Conservation (phyloP, 371 early-diverging fungal genomes). For the Parasitella parasitica region DNA sequence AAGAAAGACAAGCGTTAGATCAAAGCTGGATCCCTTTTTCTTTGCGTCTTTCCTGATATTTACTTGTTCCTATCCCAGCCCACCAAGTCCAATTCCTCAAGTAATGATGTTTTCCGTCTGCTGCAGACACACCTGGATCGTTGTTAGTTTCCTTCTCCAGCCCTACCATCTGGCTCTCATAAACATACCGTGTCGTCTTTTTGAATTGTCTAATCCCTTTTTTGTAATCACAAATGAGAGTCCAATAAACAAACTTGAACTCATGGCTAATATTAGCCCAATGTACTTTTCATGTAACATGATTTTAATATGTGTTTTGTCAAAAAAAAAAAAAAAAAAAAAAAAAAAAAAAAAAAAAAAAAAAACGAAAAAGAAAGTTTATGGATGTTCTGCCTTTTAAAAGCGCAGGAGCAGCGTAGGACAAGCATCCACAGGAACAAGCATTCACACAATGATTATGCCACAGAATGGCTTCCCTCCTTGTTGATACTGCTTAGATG, state of each 20-base stretch:
- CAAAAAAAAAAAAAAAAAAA: background rate
- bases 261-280: slow-evolving; percentile 80
- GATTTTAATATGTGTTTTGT: slow-evolving; percentile 1
- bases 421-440: too few relatives aligned
- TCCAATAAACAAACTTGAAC: slow-evolving; percentile 82
- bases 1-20: background rate
- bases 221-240: slow-evolving; percentile 85
- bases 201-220: slow-evolving; percentile 74
- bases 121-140: slow-evolving; percentile 62
- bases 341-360: background rate
- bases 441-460: too few relatives aligned
- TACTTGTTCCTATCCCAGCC: slow-evolving; percentile 86
- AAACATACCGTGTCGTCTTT: slow-evolving; percentile 40
- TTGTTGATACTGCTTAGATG: too few relatives aligned
- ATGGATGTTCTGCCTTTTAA: too few relatives aligned
- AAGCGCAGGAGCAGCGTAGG: too few relatives aligned
- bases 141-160: slow-evolving; percentile 46
- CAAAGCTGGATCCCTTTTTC: background rate
- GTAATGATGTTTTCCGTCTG: slow-evolving; percentile 45
- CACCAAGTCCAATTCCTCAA: slow-evolving; percentile 73
- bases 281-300: slow-evolving; percentile 76
- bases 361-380: background rate
- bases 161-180: too few relatives aligned
- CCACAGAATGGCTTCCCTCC: too few relatives aligned
- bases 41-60: background rate